These are phyloP conservation scores for Suhomyces bribrorum DNA, from an alignment of 1,139 yeast species.

Conservation along the genomic window DNA sequence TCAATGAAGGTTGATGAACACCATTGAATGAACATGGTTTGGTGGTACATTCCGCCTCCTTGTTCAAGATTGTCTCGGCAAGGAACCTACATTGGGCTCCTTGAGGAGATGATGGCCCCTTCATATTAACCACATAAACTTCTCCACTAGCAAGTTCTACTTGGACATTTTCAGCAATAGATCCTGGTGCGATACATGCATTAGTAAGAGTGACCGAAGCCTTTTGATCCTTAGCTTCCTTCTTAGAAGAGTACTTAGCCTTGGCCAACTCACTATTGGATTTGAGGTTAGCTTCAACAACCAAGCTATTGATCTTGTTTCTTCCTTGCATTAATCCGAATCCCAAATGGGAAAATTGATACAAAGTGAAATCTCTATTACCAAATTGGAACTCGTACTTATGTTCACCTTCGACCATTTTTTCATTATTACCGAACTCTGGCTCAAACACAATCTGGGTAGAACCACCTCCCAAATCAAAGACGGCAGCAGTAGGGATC, in stretches of 20 bases:
- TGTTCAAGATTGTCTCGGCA: constrained; percentile 80
- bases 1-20: constrained; percentile 90
- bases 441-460: constrained; percentile 99
- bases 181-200: constrained; percentile 88
- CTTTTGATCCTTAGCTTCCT: constrained; percentile 41
- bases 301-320: constrained; percentile 68
- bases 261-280: constrained; percentile 25
- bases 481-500: constrained; percentile 89
- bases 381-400: constrained; percentile 81
- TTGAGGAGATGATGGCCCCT: constrained; percentile 57
- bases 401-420: constrained; percentile 85
- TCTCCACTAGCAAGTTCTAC: constrained; percentile 55
- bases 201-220: constrained; percentile 52
- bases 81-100: constrained; percentile 80
- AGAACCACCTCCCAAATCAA: constrained; percentile 98
- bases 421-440: constrained; percentile 53
- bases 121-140: constrained; percentile 65
- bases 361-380: constrained; percentile 73
- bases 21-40: constrained; percentile 96
- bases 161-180: constrained; percentile 51
- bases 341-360: constrained; percentile 94
- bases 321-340: constrained; percentile 95
- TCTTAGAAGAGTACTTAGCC: constrained; percentile 36
- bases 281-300: constrained; percentile 53
- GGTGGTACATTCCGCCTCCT: constrained; percentile 70